phyloP scores from a whole-genome alignment of 768 basidiomycete species.

The Cyclocybe cylindracea region DNA sequence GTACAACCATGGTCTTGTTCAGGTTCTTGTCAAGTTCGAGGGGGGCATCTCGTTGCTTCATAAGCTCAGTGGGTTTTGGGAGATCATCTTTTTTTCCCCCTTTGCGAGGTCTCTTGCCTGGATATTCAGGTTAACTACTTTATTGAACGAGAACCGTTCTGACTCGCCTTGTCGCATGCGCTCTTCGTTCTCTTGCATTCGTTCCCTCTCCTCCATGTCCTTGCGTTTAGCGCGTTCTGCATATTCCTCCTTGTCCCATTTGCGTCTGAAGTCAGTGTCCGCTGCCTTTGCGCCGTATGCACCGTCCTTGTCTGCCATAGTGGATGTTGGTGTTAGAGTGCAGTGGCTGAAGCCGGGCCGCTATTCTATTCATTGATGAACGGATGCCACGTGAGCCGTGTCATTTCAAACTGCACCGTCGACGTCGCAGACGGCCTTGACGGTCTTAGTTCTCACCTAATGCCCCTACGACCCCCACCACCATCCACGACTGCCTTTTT shows the following conservation, averaged over 20 bases:
- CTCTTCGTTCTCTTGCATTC: slow-evolving; percentile 86
- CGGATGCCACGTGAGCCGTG: slow-evolving; percentile 5
- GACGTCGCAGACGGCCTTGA: not conserved
- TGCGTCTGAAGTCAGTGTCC: slow-evolving; percentile 82
- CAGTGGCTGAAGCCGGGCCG: not conserved
- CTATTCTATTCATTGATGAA: not conserved
- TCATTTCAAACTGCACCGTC: not conserved
- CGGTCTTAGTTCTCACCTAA: slow-evolving; percentile 7
- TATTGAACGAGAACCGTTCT: not conserved
- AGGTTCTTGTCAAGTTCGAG: slow-evolving; percentile 95
- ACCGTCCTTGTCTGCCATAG: slow-evolving; percentile 41
- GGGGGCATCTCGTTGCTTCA: slow-evolving; percentile 83
- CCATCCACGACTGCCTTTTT: slow-evolving; percentile 5
- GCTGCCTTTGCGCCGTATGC: slow-evolving; percentile 45
- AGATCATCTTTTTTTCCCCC: slow-evolving; percentile 75
- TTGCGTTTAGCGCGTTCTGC: slow-evolving; percentile 81
- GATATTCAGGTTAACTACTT: not conserved
- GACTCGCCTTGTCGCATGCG: slow-evolving; percentile 76
- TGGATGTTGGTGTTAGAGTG: not conserved
- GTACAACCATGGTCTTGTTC: slow-evolving; percentile 92
- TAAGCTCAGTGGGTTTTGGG: slow-evolving; percentile 91
- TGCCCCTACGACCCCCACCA: slow-evolving; percentile 13
- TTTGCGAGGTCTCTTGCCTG: slow-evolving; percentile 83
- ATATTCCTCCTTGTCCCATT: slow-evolving; percentile 95
- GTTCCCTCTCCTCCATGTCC: slow-evolving; percentile 76